A percentile compares a stretch with the other conserved stretches of the same genome.
Conservation (phyloP, 371 early-diverging fungal genomes). For the Coemansia sp. region DNA sequence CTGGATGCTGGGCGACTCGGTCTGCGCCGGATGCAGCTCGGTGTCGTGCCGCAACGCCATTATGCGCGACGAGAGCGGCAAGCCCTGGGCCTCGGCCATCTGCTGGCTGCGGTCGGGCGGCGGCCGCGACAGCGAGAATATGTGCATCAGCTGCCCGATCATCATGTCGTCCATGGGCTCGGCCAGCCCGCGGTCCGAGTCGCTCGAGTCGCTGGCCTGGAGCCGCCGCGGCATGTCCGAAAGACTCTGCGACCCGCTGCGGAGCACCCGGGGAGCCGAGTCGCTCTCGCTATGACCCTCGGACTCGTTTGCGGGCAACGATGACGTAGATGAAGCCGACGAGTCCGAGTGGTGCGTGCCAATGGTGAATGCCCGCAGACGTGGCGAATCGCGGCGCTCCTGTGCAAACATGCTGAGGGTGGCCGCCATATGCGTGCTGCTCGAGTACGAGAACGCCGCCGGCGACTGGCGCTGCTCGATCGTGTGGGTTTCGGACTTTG, state of each 20-base stretch:
- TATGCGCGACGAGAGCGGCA: constrained; percentile 39
- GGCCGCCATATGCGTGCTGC: constrained; percentile 20
- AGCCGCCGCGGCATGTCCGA: not conserved
- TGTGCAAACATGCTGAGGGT: constrained; percentile 13
- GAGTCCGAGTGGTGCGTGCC: too few species aligned
- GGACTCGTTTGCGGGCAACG: not conserved
- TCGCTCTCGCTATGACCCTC: too few species aligned
- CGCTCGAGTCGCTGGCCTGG: not conserved
- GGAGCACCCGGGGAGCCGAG: not conserved
- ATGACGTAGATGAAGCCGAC: not conserved
- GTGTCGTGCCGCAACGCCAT: constrained; percentile 3
- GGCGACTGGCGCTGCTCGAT: constrained; percentile 2
- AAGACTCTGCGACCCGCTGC: not conserved
- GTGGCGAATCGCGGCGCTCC: not conserved
- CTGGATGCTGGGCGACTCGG: not conserved
- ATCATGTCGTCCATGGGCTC: constrained; percentile 20
- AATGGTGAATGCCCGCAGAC: not conserved
- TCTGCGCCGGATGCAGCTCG: not conserved
- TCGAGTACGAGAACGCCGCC: constrained; percentile 2
- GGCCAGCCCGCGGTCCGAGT: not conserved
- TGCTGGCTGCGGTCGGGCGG: constrained; percentile 30
- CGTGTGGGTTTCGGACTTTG: not conserved
- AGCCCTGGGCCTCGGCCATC: constrained; percentile 44
- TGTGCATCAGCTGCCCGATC: constrained; percentile 27
- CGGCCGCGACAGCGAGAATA: constrained; percentile 25